These are phyloP conservation scores for Crithidia thermophila DNA, from an alignment of 208 protist genomes.

Conservation along the genomic window DNA sequence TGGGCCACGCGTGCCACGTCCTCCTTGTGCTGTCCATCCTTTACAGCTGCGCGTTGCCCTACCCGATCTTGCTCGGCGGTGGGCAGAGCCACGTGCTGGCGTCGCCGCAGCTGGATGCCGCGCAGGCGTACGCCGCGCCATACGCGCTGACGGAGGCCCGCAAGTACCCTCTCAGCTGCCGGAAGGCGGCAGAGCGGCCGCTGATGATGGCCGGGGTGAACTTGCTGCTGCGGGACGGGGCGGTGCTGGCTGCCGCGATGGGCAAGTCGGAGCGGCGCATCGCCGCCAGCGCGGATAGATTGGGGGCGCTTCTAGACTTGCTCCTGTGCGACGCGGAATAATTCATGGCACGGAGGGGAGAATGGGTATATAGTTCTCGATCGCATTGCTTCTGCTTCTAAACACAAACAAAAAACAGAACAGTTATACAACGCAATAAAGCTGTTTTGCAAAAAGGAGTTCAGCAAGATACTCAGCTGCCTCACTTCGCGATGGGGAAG, in stretches of 20 bases:
- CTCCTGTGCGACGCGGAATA: slow-evolving; percentile 37
- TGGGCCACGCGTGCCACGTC: slow-evolving; percentile 58
- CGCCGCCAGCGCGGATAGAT: slow-evolving; percentile 29
- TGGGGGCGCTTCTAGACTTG: slow-evolving; percentile 46
- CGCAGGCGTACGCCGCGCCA: slow-evolving; percentile 16
- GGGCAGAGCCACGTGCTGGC: slow-evolving; percentile 42
- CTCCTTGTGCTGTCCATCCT: slow-evolving; percentile 52
- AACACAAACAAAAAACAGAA: too few relatives aligned
- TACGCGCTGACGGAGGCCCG: slow-evolving; percentile 32
- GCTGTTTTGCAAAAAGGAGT: too few relatives aligned
- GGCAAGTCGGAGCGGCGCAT: slow-evolving; percentile 42
- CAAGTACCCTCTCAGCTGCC: slow-evolving; percentile 47
- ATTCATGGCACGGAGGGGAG: background rate
- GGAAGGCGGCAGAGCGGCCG: slow-evolving; percentile 39
- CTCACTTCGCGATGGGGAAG: too few relatives aligned
- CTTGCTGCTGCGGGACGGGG: slow-evolving; percentile 41
- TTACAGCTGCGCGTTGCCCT: slow-evolving; percentile 63
- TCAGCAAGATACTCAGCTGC: too few relatives aligned
- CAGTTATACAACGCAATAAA: too few relatives aligned
- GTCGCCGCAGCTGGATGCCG: slow-evolving; percentile 26
- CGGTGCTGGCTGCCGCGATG: slow-evolving; percentile 47
- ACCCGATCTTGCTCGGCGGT: slow-evolving; percentile 57
- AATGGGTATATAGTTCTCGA: background rate
- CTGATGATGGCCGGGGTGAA: slow-evolving; percentile 54
- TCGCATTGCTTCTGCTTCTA: background rate